phyloP scores from a whole-genome alignment of 1,284 basidiomycete genomes.

The Phylloporus gajari region DNA sequence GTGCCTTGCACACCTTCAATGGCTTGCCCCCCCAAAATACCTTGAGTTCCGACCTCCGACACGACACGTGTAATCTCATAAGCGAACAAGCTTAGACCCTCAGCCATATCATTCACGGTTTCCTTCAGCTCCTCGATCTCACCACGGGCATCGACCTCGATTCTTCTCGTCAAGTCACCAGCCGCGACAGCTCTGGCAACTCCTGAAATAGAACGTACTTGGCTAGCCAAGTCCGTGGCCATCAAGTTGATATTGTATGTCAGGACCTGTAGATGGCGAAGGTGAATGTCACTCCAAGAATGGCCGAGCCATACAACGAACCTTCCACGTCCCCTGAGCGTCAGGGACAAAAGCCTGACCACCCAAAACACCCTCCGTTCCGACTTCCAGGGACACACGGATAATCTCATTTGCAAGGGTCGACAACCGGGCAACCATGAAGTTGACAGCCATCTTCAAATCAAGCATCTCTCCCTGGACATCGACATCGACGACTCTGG shows the following conservation, averaged over 20 bases:
- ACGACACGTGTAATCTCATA: slow-evolving; percentile 96
- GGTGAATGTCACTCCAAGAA: slow-evolving; percentile 65
- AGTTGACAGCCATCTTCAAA: slow-evolving; percentile 97
- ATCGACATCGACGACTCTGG: slow-evolving; percentile 96
- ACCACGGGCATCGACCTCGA: slow-evolving; percentile 91
- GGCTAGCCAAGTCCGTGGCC: slow-evolving; percentile 93
- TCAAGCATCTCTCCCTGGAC: slow-evolving; percentile 97
- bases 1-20: slow-evolving; percentile 95
- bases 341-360: slow-evolving; percentile 93
- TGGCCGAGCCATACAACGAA: too few relatives aligned
- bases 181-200: slow-evolving; percentile 94
- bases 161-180: slow-evolving; percentile 90
- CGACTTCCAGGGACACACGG: slow-evolving; percentile 94
- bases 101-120: slow-evolving; percentile 90
- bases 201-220: slow-evolving; percentile 91
- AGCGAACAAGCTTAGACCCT: slow-evolving; percentile 91
- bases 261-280: slow-evolving; percentile 70
- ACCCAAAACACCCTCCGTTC: slow-evolving; percentile 89
- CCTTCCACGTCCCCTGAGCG: slow-evolving; percentile 97
- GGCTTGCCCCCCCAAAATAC: slow-evolving; percentile 93
- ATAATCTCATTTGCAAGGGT: slow-evolving; percentile 96
- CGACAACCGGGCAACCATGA: slow-evolving; percentile 93
- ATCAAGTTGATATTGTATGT: too few relatives aligned
- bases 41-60: slow-evolving; percentile 90
- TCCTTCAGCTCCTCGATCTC: slow-evolving; percentile 88